These are phyloP conservation scores for Dendrobium officinale DNA, from an alignment of 106 monocot genomes.

Conservation along the genomic window DNA sequence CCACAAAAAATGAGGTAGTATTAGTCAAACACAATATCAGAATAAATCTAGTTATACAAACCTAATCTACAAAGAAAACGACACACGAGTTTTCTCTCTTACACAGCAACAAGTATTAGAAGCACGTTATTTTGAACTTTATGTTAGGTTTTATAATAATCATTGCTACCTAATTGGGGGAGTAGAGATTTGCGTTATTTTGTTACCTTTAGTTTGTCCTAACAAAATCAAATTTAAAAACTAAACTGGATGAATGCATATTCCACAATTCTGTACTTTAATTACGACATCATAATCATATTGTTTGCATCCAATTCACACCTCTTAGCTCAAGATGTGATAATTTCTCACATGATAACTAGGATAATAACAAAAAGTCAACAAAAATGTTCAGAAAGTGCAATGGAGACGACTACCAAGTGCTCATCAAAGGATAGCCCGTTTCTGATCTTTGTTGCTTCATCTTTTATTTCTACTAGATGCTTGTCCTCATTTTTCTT, in stretches of 20 bases:
- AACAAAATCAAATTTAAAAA: neutral
- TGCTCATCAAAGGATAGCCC: neutral
- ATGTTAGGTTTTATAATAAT: too few species aligned
- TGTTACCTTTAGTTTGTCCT: neutral
- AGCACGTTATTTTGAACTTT: too few species aligned
- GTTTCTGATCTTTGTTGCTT: neutral
- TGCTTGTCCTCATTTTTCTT: neutral
- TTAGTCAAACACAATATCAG: too few species aligned
- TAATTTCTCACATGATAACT: neutral
- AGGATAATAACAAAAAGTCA: neutral
- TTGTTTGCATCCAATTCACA: neutral
- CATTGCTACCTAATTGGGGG: too few species aligned
- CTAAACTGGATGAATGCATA: neutral
- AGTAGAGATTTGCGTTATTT: neutral
- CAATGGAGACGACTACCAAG: neutral
- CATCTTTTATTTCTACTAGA: neutral
- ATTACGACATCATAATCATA: neutral
- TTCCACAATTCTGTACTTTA: neutral
- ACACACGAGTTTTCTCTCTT: too few species aligned
- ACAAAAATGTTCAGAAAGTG: neutral
- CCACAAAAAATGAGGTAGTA: too few species aligned
- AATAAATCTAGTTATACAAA: too few species aligned
- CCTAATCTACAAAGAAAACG: too few species aligned
- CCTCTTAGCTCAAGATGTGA: neutral
- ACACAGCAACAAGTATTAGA: too few species aligned